These are phyloP conservation scores for Rosa persica DNA, from an alignment of 306 rosid genomes.

Conservation along the genomic window DNA sequence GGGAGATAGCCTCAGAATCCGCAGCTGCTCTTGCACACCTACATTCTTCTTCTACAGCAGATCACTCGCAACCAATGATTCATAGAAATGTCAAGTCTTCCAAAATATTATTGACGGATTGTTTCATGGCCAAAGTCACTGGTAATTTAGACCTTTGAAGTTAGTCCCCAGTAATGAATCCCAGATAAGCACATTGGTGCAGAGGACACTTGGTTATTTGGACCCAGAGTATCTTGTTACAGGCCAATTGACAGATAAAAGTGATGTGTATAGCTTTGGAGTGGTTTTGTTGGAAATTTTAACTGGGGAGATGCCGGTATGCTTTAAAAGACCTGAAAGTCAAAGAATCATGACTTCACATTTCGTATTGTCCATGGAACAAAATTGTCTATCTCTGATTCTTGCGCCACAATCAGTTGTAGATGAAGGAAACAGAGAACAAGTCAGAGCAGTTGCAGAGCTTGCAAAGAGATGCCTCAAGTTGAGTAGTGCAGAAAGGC, in stretches of 20 bases:
- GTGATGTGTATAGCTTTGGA: slow-evolving; percentile 23
- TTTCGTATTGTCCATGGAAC: neutral
- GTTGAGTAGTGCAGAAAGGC: slow-evolving; percentile 6
- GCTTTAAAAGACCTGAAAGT: neutral
- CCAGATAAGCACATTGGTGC: neutral
- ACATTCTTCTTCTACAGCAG: neutral
- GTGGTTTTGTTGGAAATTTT: neutral
- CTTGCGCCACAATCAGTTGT: slow-evolving; percentile 1
- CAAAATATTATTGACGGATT: slow-evolving; percentile 3
- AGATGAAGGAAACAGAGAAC: slow-evolving; percentile 6
- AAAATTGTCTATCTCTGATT: neutral
- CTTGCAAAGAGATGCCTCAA: slow-evolving; percentile 21
- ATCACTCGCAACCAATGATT: neutral
- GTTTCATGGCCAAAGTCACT: slow-evolving; percentile 1
- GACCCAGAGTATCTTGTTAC: slow-evolving; percentile 8
- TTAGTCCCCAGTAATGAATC: neutral
- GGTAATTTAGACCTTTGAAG: neutral
- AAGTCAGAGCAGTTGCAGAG: neutral
- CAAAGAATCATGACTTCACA: neutral
- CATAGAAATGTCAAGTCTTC: slow-evolving; percentile 17
- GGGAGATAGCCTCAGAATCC: slow-evolving; percentile 13
- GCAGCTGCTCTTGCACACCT: slow-evolving; percentile 1
- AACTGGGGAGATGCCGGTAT: neutral
- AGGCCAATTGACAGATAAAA: slow-evolving; percentile 8
- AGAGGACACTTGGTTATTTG: slow-evolving; percentile 2